Evolutionary conservation across 768 basidiomycete genomes (phyloP), one percentile per base, ranked within the genome.

Genomic region (Suillus subalutaceus): DNA sequence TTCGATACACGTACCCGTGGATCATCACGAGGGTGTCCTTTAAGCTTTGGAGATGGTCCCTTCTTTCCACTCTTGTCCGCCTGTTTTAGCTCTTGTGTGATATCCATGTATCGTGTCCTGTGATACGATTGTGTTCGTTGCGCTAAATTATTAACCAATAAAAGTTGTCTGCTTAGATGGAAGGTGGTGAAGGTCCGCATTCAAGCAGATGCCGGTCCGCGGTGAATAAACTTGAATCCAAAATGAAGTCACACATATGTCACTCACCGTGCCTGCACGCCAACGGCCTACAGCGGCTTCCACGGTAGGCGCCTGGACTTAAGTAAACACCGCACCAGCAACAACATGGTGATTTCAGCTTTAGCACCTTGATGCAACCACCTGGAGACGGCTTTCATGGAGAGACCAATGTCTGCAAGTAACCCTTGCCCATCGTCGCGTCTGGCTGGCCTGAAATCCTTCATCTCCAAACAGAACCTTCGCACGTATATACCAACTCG

Each of bases 1-100:
- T 97, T 98, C 16, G 93, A 94, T 16, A 92, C 71, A 13, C 88
- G 84, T 7, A 91, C 85, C 59, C 91, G 88, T 0, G 86, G 87
- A 4, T 86, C 80, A 70, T 96, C 93, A 58, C 77, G 81, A 0
- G 85, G 84, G 23, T 82, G 77, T 18, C 91, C 91, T 59, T 88
- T 84, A 44, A 85, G 79, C 72, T 87, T 91, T 2, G 74, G 73
- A 18, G 75, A 69, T 32, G 70, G 70, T 5, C 65, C 70, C 48
- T 62, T 70, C 44, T 56, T 72, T 20, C 48, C 53, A 10, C 56
- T 48, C 41, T 55, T 61, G 52, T 63, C 62, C 41, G 64, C 59
- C 59, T 67, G 64, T 55, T 60, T 64, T 30, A n/a, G 23, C 62
- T 66, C 63, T 37, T 66, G 65, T 9, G 32, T 66, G 64, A 60